Evolutionary conservation across 139 green algal genomes (phyloP).

Genomic region (Chlamydomonas sphaeroides): DNA sequence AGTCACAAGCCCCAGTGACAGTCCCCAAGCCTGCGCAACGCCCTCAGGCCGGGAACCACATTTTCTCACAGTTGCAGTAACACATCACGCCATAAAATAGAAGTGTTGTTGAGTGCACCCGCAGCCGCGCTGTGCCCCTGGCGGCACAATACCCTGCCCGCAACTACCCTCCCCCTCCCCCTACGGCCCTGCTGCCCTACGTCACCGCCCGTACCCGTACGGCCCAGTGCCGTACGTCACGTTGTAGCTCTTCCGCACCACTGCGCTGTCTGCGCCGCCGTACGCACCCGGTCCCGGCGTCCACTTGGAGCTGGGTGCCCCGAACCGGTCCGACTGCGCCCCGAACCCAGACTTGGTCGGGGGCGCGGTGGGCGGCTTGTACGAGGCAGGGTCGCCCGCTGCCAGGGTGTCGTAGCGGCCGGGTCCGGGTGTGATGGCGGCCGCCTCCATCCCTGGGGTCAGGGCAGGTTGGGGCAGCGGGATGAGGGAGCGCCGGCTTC

Average conservation of each 20-base stretch:
- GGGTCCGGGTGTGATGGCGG: background rate
- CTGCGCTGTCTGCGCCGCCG: background rate
- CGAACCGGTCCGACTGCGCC: slow-evolving; percentile 9
- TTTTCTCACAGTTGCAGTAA: too few species aligned
- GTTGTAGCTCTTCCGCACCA: slow-evolving; percentile 15
- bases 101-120: too few species aligned
- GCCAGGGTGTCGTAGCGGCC: slow-evolving; percentile 13
- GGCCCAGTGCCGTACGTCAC: slow-evolving; percentile 34
- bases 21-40: too few species aligned
- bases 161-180: too few species aligned
- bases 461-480: background rate
- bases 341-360: slow-evolving; percentile 28
- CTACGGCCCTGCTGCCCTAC: too few species aligned
- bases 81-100: too few species aligned
- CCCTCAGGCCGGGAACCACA: too few species aligned
- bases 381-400: background rate
- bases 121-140: too few species aligned
- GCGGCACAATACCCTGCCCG: too few species aligned
- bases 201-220: too few species aligned
- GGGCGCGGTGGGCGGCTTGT: slow-evolving; percentile 3
- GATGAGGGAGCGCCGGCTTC: background rate
- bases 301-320: background rate
- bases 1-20: too few species aligned
- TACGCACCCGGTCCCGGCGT: slow-evolving; percentile 12
- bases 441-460: background rate